Evolutionary conservation across 169 alveolate genomes (phyloP), one percentile per base, ranked within the genome.

Genomic region (Eimeria necatrix): DNA sequence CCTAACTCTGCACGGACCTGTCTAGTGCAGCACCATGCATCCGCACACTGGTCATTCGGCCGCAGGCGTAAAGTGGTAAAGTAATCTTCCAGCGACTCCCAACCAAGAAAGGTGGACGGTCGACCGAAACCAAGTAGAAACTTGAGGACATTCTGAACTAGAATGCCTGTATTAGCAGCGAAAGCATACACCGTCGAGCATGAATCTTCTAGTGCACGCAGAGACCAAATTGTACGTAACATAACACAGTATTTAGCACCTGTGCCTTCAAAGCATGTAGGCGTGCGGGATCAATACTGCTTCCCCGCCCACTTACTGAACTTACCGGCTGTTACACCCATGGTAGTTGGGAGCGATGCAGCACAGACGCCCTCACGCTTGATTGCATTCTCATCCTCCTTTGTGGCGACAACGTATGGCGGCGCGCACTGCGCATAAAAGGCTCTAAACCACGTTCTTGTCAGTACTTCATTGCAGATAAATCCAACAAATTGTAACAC

Each of bases 311-410:
- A 32, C 41, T 32, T 32, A n/a, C 41, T 32, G 41, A 2, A 56
- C 46, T 83, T 53, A 90, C 94, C 99, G 9, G 99, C 99, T 41
- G 98, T 98, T 70, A 99, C 98, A 20, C 99, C 99, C 99, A 98
- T 98, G 18, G 99, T 99, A 12, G 99, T 99, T 2, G 99, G 99
- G 24, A 99, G 94, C 59, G 98, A 96, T 46, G 99, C 99, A 41
- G 99, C 99, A 95, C 99, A 99, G 12, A 98, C 99, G 84, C 99
- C 99, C 87, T 98, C 99, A 93, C 99, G 97, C 91, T 98, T 98
- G 61, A 98, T 98, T 49, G 97, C 93, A 53, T 97, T 96, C 95
- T 98, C 99, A 83, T 98, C 98, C 49, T 98, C 99, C n/a, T 97
- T 97, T 22, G 96, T 97, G 41, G 99, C 98, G 20, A 98, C 99